A percentile compares a stretch with the other conserved stretches of the same genome.
phyloP scores from a whole-genome alignment of 2,329 filamentous ascomycete genomes.

The Aulographum hederae region DNA sequence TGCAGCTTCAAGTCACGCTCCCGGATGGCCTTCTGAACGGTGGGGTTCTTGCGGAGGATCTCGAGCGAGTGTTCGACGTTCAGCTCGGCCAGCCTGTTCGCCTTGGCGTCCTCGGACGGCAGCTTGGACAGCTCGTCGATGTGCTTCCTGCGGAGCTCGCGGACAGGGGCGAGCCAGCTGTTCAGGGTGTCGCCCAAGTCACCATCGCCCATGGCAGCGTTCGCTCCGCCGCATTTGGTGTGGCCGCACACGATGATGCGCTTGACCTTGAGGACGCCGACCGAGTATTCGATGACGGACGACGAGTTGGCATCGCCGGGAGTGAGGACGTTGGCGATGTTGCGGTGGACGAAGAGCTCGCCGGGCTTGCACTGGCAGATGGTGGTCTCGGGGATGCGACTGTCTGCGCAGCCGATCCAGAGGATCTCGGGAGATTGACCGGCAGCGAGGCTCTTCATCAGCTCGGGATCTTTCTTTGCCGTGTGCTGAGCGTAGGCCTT shows the following conservation, averaged over 20 bases:
- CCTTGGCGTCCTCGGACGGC: slow-evolving; percentile 26
- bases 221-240: slow-evolving; percentile 40
- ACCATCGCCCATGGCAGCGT: slow-evolving; percentile 34
- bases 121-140: slow-evolving; percentile 29
- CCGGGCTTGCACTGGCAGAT: slow-evolving; percentile 63
- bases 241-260: slow-evolving; percentile 45
- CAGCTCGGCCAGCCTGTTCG: slow-evolving; percentile 50
- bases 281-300: slow-evolving; percentile 64
- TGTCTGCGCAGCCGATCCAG: slow-evolving; percentile 80
- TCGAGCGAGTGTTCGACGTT: slow-evolving; percentile 56
- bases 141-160: slow-evolving; percentile 35
- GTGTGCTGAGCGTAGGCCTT: slow-evolving; percentile 51
- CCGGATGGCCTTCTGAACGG: slow-evolving; percentile 50
- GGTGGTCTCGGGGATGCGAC: slow-evolving; percentile 67
- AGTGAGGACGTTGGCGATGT: slow-evolving; percentile 72
- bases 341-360: slow-evolving; percentile 77
- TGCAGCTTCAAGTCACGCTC: slow-evolving; percentile 58
- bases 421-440: slow-evolving; percentile 52
- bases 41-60: slow-evolving; percentile 48
- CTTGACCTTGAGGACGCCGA: slow-evolving; percentile 49
- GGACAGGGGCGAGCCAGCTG: slow-evolving; percentile 40
- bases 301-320: slow-evolving; percentile 57
- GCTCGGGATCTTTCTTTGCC: slow-evolving; percentile 45
- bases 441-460: slow-evolving; percentile 48
- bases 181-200: slow-evolving; percentile 39